Percentiles rank a stretch among this genome's conserved stretches.
phyloP scores from a whole-genome alignment of 2,329 filamentous ascomycete genomes.

The Byssothecium circinans region DNA sequence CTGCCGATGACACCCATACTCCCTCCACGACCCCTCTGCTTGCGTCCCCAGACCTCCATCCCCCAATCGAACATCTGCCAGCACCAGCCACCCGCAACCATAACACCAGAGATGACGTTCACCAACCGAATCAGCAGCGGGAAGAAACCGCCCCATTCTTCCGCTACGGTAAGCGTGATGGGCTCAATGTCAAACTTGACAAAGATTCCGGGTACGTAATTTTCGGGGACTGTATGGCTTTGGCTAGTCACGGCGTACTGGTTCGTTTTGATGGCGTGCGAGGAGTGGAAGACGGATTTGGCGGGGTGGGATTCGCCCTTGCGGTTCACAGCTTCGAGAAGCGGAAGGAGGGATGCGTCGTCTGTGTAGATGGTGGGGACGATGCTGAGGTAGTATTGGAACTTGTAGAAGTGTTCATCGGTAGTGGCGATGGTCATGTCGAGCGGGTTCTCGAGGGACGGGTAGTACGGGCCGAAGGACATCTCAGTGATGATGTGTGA shows the following conservation, averaged over 20 bases:
- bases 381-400: slow-evolving; percentile 95
- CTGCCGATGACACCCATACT: slow-evolving; percentile 53
- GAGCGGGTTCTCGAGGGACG: slow-evolving; percentile 88
- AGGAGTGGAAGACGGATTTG: slow-evolving; percentile 37
- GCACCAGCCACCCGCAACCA: slow-evolving; percentile 92
- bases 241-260: slow-evolving; percentile 97
- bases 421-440: slow-evolving; percentile 84
- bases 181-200: slow-evolving; percentile 99
- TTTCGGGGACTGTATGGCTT: slow-evolving; percentile 69
- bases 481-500: slow-evolving; percentile 94
- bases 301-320: slow-evolving; percentile 34
- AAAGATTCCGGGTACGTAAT: slow-evolving; percentile 81
- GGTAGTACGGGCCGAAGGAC: slow-evolving; percentile 96
- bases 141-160: slow-evolving; percentile 75
- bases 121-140: slow-evolving; percentile 78
- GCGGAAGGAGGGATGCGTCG: slow-evolving; percentile 52
- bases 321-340: slow-evolving; percentile 40
- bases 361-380: slow-evolving; percentile 88
- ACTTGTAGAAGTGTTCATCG: slow-evolving; percentile 82
- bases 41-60: slow-evolving; percentile 52
- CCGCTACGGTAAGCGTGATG: slow-evolving; percentile 81
- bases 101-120: slow-evolving; percentile 85
- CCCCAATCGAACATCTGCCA: slow-evolving; percentile 83
- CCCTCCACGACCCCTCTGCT: slow-evolving; percentile 41
- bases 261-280: slow-evolving; percentile 80